A percentile compares a stretch with the other conserved stretches of the same genome.
These are phyloP conservation scores for Phytophthora sojae DNA, from an alignment of 352 stramenopile species.

Conservation along the genomic window DNA sequence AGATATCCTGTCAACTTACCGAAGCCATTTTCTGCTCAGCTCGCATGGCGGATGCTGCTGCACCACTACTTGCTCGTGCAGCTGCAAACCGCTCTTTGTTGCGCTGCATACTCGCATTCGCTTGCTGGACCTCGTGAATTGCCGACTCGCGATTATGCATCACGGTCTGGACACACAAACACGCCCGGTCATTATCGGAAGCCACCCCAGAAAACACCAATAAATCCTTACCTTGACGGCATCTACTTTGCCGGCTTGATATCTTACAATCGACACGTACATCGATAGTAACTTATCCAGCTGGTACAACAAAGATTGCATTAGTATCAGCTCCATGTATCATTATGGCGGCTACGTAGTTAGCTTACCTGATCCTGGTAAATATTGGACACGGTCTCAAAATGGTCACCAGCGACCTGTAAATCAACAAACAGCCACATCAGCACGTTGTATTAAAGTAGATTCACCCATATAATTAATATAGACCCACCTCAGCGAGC, in stretches of 20 bases:
- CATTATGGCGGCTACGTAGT: neutral
- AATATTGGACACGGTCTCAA: slow-evolving; percentile 87
- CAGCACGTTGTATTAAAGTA: too few species aligned
- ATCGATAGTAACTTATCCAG: slow-evolving; percentile 85
- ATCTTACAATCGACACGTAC: slow-evolving; percentile 89
- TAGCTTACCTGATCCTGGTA: slow-evolving; percentile 83
- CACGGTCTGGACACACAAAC: slow-evolving; percentile 59
- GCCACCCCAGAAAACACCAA: neutral
- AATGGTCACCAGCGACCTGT: slow-evolving; percentile 78
- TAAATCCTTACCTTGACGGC: slow-evolving; percentile 75
- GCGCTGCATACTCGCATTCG: slow-evolving; percentile 90
- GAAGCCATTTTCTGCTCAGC: slow-evolving; percentile 91
- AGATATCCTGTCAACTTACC: slow-evolving; percentile 32
- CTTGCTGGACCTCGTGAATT: slow-evolving; percentile 88
- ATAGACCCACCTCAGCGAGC: slow-evolving; percentile 58
- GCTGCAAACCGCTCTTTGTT: slow-evolving; percentile 91
- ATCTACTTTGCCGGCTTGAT: slow-evolving; percentile 86
- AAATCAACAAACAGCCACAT: too few species aligned
- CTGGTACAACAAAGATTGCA: slow-evolving; percentile 32
- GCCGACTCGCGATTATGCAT: slow-evolving; percentile 89
- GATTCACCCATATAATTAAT: too few species aligned
- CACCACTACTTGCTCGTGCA: slow-evolving; percentile 83
- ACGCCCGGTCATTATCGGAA: slow-evolving; percentile 7
- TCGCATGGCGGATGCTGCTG: slow-evolving; percentile 86
- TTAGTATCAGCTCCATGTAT: neutral